These are phyloP conservation scores for Mycena citricolor DNA, from an alignment of 1,284 basidiomycete species.

Conservation along the genomic window DNA sequence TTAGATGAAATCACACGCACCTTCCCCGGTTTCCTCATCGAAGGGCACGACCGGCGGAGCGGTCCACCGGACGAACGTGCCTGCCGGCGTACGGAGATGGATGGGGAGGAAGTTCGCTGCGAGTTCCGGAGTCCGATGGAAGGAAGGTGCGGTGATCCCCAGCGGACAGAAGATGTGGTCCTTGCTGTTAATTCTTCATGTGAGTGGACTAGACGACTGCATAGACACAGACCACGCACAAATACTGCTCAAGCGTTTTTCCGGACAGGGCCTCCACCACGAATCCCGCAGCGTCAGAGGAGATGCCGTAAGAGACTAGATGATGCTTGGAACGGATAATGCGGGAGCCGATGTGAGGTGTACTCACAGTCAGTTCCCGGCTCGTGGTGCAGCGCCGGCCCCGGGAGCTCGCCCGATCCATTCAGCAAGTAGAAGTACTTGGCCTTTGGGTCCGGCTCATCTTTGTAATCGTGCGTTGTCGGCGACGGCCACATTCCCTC, in stretches of 20 bases:
- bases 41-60: constrained; percentile 22
- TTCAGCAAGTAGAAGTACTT: too few species aligned
- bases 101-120: constrained; percentile 26
- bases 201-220: background rate
- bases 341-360: background rate
- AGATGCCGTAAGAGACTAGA: constrained; percentile 31
- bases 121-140: constrained; percentile 32
- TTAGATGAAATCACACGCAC: constrained; percentile 17
- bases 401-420: constrained; percentile 27
- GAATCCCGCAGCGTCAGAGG: constrained; percentile 30
- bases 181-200: constrained; percentile 21
- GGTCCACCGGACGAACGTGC: constrained; percentile 24
- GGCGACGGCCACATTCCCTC: too few species aligned
- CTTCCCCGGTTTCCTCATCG: constrained; percentile 30
- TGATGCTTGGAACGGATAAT: background rate
- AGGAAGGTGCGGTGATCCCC: constrained; percentile 31
- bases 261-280: constrained; percentile 31
- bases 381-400: constrained; percentile 31
- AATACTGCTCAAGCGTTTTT: constrained; percentile 31
- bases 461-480: too few species aligned
- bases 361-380: constrained; percentile 33
- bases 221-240: constrained; percentile 23
- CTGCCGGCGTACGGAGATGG: constrained; percentile 27
- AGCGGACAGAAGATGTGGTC: constrained; percentile 35
- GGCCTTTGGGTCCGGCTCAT: too few species aligned